phyloP scores from a whole-genome alignment of 2,329 filamentous ascomycete species.

The Ophiostoma australiae region DNA sequence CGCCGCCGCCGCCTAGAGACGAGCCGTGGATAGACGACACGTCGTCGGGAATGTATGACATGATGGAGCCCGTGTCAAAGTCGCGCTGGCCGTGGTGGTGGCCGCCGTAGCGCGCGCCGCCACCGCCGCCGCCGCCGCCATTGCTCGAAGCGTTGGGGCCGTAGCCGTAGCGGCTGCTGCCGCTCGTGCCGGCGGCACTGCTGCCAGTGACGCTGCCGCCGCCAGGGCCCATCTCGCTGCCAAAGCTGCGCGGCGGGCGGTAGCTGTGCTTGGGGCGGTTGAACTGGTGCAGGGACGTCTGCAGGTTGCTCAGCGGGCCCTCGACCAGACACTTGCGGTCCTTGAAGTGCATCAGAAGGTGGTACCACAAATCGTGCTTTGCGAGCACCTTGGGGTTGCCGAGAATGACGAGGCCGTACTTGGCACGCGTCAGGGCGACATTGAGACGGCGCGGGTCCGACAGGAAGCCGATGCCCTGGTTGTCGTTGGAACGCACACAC shows the following conservation, averaged over 20 bases:
- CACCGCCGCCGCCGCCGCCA: constrained; percentile 24
- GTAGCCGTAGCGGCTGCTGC: constrained; percentile 26
- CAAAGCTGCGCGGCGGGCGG: constrained; percentile 80
- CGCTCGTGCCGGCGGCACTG: constrained; percentile 19
- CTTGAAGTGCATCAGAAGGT: constrained; percentile 92
- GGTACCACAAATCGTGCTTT: constrained; percentile 97
- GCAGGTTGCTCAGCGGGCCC: constrained; percentile 90
- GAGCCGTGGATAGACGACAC: constrained; percentile 94
- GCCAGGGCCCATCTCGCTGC: constrained; percentile 37
- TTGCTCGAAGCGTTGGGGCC: constrained; percentile 26
- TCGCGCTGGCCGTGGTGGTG: constrained; percentile 39
- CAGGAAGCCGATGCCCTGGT: constrained; percentile 97
- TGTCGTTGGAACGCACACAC: constrained; percentile 96
- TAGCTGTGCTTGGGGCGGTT: constrained; percentile 89
- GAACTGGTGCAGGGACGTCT: constrained; percentile 91
- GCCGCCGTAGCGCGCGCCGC: constrained; percentile 26
- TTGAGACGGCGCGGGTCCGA: constrained; percentile 96
- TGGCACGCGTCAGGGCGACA: constrained; percentile 91
- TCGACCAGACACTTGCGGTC: constrained; percentile 94
- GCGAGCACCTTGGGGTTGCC: constrained; percentile 96
- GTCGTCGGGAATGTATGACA: constrained; percentile 95
- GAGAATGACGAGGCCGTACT: constrained; percentile 92
- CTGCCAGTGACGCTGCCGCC: constrained; percentile 29
- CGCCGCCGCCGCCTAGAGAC: constrained; percentile 79
- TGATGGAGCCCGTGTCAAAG: constrained; percentile 77